Conservation (phyloP, 1,139 yeast species). For the Geotrichum macrosporum region DNA sequence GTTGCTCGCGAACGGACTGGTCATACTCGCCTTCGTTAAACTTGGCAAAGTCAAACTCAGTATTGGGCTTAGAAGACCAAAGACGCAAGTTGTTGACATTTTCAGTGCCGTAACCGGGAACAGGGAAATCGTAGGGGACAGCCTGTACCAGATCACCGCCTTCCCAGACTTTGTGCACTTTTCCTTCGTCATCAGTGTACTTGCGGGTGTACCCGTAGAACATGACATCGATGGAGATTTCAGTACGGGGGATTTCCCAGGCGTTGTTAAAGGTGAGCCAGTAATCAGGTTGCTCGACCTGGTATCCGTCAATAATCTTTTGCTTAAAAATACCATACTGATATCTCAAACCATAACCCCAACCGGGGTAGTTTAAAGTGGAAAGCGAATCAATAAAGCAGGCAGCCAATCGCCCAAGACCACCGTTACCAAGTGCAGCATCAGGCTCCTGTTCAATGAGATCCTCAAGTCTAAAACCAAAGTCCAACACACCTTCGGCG, state of each 20-base stretch:
- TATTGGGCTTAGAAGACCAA: conserved; percentile 88
- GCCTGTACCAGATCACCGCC: conserved; percentile 90
- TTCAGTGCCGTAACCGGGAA: conserved; percentile 81
- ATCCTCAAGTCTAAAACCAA: conserved; percentile 88
- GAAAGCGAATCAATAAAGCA: conserved; percentile 89
- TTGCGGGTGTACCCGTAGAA: conserved; percentile 81
- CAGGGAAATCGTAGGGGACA: conserved; percentile 88
- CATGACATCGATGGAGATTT: conserved; percentile 88
- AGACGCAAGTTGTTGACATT: conserved; percentile 86
- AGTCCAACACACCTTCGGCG: conserved; percentile 55
- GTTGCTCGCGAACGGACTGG: conserved; percentile 79
- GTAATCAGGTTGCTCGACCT: conserved; percentile 90
- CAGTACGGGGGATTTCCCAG: conserved; percentile 86
- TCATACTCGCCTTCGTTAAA: conserved; percentile 90
- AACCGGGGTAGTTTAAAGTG: conserved; percentile 82
- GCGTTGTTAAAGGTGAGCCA: conserved; percentile 88
- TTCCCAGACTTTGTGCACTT: conserved; percentile 62
- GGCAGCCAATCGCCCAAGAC: conserved; percentile 91
- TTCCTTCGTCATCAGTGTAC: conserved; percentile 50
- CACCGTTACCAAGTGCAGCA: conserved; percentile 94
- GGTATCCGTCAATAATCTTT: conserved; percentile 85
- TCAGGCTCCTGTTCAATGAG: conserved; percentile 83
- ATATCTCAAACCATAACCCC: conserved; percentile 95
- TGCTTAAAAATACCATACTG: conserved; percentile 93
- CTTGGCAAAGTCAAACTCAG: conserved; percentile 87